Base-by-base conservation (phyloP, 1,139 yeast genomes). In the Kluyveromyces marxianus region DNA sequence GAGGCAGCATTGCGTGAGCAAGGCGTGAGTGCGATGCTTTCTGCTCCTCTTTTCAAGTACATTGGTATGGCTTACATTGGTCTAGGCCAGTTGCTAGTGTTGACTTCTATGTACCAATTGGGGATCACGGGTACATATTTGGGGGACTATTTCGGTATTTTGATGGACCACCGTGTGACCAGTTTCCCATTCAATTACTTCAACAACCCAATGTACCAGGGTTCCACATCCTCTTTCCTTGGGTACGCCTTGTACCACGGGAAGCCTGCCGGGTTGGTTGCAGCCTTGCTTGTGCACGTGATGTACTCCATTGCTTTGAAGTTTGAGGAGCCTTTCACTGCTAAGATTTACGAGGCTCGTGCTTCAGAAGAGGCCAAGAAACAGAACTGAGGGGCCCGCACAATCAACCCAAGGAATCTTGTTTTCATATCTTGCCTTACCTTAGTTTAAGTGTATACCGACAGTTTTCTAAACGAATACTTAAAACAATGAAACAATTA, bases 311-410 rank as follows among this genome's bases (percentile, higher is more conserved):
- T 92, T 56, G 98, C 97, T 1, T 75, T 88, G 61, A 66, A 76
- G 50, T 88, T 90, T 58, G 98, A 92, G 68, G 98, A 92, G 69
- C 98, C 98, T 24, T 92, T 89, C 71, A 92, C 98, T 21, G 96
- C 87, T 25, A 77, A 75, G 63, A 92, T 92, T 53, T 90, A 90
- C 60, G 82, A 88, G 28, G 74, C 76, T 58, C 75, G 85, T 55
- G 81, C 75, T 45, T 66, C 70, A 39, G 69, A 69, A 54, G 62
- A 61, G 41, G 56, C 63, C 46, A 55, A 55, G 47, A 58, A 60
- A 49, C 29, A 54, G 45, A 47, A 7, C 21, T 28, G 36, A n/a
- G 30, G 35, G 29, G 21, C 4, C 25, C 7, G 27, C 27, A 21
- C 4, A 26, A 25, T 25, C 14, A 21, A 4, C n/a, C 35, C 7